These are phyloP conservation scores for Lotus japonicus DNA, from an alignment of 306 rosid genomes.

Conservation along the genomic window DNA sequence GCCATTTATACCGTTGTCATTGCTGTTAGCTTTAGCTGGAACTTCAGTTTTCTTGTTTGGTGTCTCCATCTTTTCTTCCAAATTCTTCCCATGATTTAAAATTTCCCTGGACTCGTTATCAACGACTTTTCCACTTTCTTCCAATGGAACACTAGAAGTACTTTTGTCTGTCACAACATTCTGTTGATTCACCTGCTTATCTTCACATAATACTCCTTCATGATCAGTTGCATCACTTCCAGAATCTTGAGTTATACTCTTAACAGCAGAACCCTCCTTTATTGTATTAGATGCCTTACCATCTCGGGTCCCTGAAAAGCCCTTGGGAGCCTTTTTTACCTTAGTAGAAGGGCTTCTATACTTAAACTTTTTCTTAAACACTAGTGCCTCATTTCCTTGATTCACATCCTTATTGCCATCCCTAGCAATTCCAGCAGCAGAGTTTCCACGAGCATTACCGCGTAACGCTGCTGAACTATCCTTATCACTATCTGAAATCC, in stretches of 20 bases:
- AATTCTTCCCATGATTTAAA: conserved; percentile 19
- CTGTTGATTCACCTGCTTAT: conserved; percentile 12
- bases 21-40: conserved; percentile 12
- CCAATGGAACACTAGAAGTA: conserved; percentile 11
- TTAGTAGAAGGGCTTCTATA: conserved; percentile 43
- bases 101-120: neutral
- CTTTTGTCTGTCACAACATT: conserved; percentile 3
- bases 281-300: conserved; percentile 13
- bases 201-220: neutral
- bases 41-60: conserved; percentile 11
- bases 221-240: conserved; percentile 23
- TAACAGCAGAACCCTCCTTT: conserved; percentile 10
- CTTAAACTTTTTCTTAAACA: conserved; percentile 49
- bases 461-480: conserved; percentile 26
- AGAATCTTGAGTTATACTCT: neutral
- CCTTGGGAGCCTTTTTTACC: conserved; percentile 42
- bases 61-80: conserved; percentile 19
- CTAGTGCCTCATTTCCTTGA: conserved; percentile 25
- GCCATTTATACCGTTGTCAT: conserved; percentile 38
- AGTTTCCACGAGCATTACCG: conserved; percentile 20
- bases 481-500: conserved; percentile 26
- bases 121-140: conserved; percentile 10
- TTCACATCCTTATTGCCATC: conserved; percentile 21
- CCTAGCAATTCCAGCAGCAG: conserved; percentile 21
- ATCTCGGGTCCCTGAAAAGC: conserved; percentile 44